phyloP scores from a whole-genome alignment of 1,284 basidiomycete genomes.

The Apiotrichum veenhuisii region DNA sequence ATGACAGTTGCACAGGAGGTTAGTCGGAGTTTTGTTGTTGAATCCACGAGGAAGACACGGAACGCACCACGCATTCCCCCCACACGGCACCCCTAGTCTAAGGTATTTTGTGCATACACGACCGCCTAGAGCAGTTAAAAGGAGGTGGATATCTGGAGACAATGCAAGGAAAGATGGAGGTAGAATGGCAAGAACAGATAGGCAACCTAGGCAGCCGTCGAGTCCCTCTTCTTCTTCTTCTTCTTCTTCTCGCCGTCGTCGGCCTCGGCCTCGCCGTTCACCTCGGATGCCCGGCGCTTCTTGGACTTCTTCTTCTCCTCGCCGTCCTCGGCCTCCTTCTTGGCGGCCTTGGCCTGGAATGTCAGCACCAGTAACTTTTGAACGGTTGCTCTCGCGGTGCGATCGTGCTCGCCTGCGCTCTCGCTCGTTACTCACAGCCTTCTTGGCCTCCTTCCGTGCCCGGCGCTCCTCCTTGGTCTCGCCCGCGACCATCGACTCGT shows the following conservation, averaged over 20 bases:
- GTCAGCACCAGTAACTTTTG: not conserved
- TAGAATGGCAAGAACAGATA: not conserved
- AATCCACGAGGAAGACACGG: too few species aligned
- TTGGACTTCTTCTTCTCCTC: slow-evolving; percentile 39
- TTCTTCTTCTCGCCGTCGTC: slow-evolving; percentile 50
- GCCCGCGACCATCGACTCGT: slow-evolving; percentile 51
- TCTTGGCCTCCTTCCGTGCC: slow-evolving; percentile 61
- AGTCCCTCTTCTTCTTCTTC: slow-evolving; percentile 66
- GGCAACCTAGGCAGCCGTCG: slow-evolving; percentile 11
- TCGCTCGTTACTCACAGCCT: slow-evolving; percentile 29
- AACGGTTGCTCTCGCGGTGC: too few species aligned
- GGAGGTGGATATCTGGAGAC: slow-evolving; percentile 7
- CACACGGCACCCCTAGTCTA: too few species aligned
- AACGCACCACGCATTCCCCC: too few species aligned
- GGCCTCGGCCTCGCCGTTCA: slow-evolving; percentile 54
- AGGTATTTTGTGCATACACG: slow-evolving; percentile 13
- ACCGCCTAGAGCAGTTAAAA: not conserved
- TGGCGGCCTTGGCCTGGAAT: slow-evolving; percentile 9
- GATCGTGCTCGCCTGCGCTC: too few species aligned
- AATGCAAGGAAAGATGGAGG: slow-evolving; percentile 7
- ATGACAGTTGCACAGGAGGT: too few species aligned
- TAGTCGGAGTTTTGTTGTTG: too few species aligned
- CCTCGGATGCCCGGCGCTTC: slow-evolving; percentile 52
- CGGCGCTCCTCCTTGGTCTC: slow-evolving; percentile 53
- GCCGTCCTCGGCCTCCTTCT: slow-evolving; percentile 10